Conservation (phyloP, 2,329 filamentous ascomycete genomes). For the Fusarium brevicatenulatum region DNA sequence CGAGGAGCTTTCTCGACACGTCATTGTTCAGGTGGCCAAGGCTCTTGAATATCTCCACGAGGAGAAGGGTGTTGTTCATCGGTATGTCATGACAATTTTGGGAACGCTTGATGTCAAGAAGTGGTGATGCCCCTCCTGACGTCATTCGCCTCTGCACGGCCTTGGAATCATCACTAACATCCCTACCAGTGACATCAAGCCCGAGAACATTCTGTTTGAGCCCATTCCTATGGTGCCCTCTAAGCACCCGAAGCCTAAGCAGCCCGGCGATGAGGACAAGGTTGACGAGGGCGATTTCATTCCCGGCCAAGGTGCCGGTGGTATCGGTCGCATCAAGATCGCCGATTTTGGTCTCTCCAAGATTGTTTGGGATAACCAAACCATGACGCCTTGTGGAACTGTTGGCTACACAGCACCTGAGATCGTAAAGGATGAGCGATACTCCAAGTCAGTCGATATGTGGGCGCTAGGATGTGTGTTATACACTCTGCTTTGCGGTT, state of each 20-base stretch:
- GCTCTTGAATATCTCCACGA: slow-evolving; percentile 95
- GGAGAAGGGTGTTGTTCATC: slow-evolving; percentile 93
- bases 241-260: slow-evolving; percentile 80
- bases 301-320: slow-evolving; percentile 81
- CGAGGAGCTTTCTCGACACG: slow-evolving; percentile 92
- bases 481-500: slow-evolving; percentile 96
- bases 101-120: not conserved
- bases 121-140: slow-evolving; percentile 44
- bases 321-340: slow-evolving; percentile 95
- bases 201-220: slow-evolving; percentile 94
- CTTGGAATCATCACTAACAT: slow-evolving; percentile 34
- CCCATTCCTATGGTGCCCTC: slow-evolving; percentile 84
- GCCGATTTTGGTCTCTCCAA: slow-evolving; percentile 98
- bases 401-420: slow-evolving; percentile 98
- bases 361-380: slow-evolving; percentile 97
- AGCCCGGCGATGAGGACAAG: slow-evolving; percentile 95
- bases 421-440: slow-evolving; percentile 98
- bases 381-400: slow-evolving; percentile 99
- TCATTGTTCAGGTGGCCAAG: slow-evolving; percentile 94
- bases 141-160: slow-evolving; percentile 40
- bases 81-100: slow-evolving; percentile 66
- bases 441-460: slow-evolving; percentile 99
- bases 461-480: slow-evolving; percentile 97
- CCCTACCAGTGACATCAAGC: slow-evolving; percentile 86
- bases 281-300: slow-evolving; percentile 95